A percentile compares a stretch with the other conserved stretches of the same genome.
These are phyloP conservation scores for Coemansia guatemalensis DNA, from an alignment of 192 early-diverging fungal species.

Conservation along the genomic window DNA sequence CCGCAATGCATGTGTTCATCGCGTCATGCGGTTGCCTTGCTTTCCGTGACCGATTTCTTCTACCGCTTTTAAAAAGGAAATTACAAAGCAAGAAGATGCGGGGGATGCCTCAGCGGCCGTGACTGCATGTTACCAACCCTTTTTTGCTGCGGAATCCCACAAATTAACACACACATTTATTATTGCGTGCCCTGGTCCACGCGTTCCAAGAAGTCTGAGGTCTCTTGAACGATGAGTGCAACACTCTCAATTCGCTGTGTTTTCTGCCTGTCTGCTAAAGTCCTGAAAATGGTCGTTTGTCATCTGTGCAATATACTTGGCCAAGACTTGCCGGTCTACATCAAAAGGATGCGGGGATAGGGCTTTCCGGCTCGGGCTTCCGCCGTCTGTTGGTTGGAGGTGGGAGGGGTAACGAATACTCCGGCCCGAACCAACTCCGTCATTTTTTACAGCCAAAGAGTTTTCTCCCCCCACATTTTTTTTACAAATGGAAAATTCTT, in stretches of 20 bases:
- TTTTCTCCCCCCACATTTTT: neutral
- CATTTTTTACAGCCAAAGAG: neutral
- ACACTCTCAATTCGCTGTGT: neutral
- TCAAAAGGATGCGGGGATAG: neutral
- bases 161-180: neutral
- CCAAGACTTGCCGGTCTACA: neutral
- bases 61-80: neutral
- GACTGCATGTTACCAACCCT: neutral
- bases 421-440: neutral
- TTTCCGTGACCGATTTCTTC: neutral
- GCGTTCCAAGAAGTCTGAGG: neutral
- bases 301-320: neutral
- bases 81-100: neutral
- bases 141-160: neutral
- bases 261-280: neutral
- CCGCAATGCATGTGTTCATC: conserved; percentile 1
- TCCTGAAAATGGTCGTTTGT: neutral
- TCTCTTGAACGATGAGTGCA: neutral
- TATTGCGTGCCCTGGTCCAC: neutral
- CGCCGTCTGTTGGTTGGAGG: neutral
- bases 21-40: conserved; percentile 1
- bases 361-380: neutral
- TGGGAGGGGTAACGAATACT: neutral
- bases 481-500: neutral
- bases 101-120: neutral